Evolutionary conservation across 495 filamentous ascomycete species (phyloP), one percentile per base, ranked within the genome.

Genomic region (Penicillium malachiteum): DNA sequence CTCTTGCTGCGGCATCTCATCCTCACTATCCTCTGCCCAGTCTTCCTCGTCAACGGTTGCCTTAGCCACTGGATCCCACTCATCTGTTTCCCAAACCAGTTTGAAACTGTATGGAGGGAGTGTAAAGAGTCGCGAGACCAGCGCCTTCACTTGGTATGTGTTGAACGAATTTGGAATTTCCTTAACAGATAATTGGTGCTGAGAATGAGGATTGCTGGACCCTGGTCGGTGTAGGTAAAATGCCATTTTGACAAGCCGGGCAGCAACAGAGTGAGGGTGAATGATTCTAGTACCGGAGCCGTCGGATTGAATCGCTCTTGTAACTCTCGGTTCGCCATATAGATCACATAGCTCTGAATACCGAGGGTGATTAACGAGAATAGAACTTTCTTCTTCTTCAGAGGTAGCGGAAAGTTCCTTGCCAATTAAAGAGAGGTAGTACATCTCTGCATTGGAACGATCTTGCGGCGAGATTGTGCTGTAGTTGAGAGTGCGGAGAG

Each of bases 391-490:
- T n/a, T 78, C 73, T 1, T 70, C 70, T 56, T 82, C 73, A 0
- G 86, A 77, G 0, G 77, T 80, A 9, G 76, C 76, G 13, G 87
- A 84, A 16, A 96, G 74, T 61, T 89, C 88, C 46, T 84, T 84
- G 14, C 80, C 88, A 50, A 97, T 92, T 31, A 85, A 81, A 6
- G 84, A 86, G 10, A 97, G 82, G 66, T 97, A 98, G 70, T 92
- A 98, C 64, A 92, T 86, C 52, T 98, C 94, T 11, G 89, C 91
- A 61, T 97, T 91, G 43, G 79, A 77, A 16, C 94, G 84, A 57
- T 97, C 92, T 40, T 84, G 80, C 1, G 68, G 54, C 0, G 84
- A 83, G 58, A 98, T 88, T 4, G 73, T 77, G 62, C 84, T 87
- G 69, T 87, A 95, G 70, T 98, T 97, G 12, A 98, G 81, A 0